Conservation (phyloP, 2,329 filamentous ascomycete species). For the Lachnellula hyalina region DNA sequence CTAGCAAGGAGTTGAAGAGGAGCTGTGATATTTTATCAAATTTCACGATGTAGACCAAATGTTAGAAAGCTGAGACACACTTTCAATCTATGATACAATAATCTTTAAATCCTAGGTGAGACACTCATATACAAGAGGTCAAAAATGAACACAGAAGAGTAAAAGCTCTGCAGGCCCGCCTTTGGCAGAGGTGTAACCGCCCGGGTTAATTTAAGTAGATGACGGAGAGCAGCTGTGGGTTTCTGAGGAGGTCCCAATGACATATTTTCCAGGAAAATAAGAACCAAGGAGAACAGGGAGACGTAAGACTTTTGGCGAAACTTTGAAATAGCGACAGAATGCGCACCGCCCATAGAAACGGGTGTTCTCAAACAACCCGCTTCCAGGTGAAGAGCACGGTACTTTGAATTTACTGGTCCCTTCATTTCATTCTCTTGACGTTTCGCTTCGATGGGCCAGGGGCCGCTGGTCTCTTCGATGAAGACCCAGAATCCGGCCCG, state of each 20-base stretch:
- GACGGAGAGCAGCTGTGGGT: not conserved
- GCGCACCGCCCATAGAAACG: no score
- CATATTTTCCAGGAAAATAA: no score
- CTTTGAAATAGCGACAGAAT: no score
- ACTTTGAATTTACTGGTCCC: not conserved
- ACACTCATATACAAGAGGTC: not conserved
- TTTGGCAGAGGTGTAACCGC: not conserved
- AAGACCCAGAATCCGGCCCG: constrained; percentile 3
- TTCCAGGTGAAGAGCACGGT: no score
- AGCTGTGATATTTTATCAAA: not conserved
- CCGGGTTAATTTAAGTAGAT: not conserved
- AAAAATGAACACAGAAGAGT: not conserved
- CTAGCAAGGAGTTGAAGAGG: not conserved
- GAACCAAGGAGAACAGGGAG: no score
- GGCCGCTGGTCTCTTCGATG: constrained; percentile 20
- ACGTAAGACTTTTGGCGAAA: no score
- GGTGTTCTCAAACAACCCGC: no score
- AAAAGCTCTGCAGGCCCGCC: not conserved
- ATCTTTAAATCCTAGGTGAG: not conserved
- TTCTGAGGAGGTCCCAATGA: not conserved
- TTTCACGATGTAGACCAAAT: not conserved
- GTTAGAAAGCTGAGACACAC: not conserved
- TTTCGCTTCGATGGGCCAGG: constrained; percentile 20
- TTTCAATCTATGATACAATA: not conserved
- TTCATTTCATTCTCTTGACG: constrained; percentile 27